These are phyloP conservation scores for Fusarium mexicanum DNA, from an alignment of 2,329 filamentous ascomycete genomes.

Conservation along the genomic window DNA sequence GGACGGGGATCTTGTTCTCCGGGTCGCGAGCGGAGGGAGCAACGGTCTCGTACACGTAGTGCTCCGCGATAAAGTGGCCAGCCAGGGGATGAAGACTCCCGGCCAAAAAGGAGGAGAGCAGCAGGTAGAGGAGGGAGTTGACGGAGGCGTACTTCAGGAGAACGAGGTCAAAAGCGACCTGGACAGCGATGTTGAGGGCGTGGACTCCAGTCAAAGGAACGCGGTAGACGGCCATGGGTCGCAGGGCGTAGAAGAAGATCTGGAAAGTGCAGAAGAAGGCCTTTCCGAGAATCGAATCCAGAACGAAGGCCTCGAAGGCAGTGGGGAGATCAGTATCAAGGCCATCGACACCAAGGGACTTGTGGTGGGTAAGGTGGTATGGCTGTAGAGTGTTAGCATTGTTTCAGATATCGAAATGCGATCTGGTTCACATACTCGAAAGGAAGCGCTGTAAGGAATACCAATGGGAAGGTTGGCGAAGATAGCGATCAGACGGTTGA, in stretches of 20 bases:
- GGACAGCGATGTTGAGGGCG: slow-evolving; percentile 79
- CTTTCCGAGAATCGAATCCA: slow-evolving; percentile 95
- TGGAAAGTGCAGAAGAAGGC: slow-evolving; percentile 99
- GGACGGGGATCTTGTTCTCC: slow-evolving; percentile 72
- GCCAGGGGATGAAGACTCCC: slow-evolving; percentile 94
- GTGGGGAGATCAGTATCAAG: slow-evolving; percentile 97
- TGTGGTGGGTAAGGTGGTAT: slow-evolving; percentile 98
- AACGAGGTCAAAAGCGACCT: slow-evolving; percentile 79
- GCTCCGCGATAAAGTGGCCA: slow-evolving; percentile 98
- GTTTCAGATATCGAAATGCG: not conserved
- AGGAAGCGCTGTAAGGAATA: slow-evolving; percentile 94
- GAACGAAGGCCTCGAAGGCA: slow-evolving; percentile 86
- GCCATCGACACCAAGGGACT: slow-evolving; percentile 95
- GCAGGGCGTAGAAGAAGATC: slow-evolving; percentile 97
- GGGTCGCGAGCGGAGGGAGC: slow-evolving; percentile 65
- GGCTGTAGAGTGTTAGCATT: slow-evolving; percentile 63
- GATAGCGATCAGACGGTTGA: slow-evolving; percentile 88
- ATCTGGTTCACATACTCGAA: slow-evolving; percentile 70
- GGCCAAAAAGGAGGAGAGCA: slow-evolving; percentile 91
- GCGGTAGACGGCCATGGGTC: slow-evolving; percentile 93
- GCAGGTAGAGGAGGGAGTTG: slow-evolving; percentile 80
- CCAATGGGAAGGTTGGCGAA: slow-evolving; percentile 96
- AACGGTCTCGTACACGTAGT: slow-evolving; percentile 82
- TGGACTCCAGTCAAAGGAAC: slow-evolving; percentile 89
- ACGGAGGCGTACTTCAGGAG: slow-evolving; percentile 70